These are phyloP conservation scores for Syzygium jambos DNA, from an alignment of 345 rosid genomes.

Conservation along the genomic window DNA sequence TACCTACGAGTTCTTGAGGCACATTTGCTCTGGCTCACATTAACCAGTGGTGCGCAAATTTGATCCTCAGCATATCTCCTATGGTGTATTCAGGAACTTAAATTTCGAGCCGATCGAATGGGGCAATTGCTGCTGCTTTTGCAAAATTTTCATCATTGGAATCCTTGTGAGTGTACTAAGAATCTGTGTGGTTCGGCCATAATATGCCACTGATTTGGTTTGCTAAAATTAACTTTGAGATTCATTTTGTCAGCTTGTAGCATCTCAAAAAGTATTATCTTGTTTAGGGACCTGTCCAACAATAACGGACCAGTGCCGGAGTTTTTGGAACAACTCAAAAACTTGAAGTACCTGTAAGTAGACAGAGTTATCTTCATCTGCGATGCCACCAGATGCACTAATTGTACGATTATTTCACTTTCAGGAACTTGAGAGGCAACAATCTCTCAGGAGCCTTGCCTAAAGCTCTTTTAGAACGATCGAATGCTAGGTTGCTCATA, in stretches of 20 bases:
- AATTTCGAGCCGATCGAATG: constrained; percentile 29
- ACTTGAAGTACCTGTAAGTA: constrained; percentile 4
- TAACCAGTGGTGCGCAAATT: not conserved
- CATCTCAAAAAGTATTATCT: not conserved
- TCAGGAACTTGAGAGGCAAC: constrained; percentile 43
- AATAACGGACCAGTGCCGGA: constrained; percentile 39
- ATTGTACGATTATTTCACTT: not conserved
- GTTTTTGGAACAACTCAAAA: not conserved
- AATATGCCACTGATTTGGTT: not conserved
- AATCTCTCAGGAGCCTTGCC: constrained; percentile 42
- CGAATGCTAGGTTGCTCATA: constrained; percentile 18
- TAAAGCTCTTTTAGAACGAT: constrained; percentile 20
- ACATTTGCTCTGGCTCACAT: not conserved
- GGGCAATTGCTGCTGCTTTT: constrained; percentile 22
- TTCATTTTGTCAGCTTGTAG: not conserved
- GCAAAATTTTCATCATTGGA: constrained; percentile 29
- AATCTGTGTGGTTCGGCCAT: not conserved
- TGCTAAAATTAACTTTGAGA: not conserved
- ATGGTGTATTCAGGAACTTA: constrained; percentile 10
- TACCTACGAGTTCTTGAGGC: constrained; percentile 28
- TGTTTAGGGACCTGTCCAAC: constrained; percentile 45
- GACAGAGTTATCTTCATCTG: not conserved
- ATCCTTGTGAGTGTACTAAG: constrained; percentile 25
- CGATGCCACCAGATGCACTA: not conserved
- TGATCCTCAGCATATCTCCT: not conserved